phyloP scores from a whole-genome alignment of 2,329 filamentous ascomycete species.

The Macrophomina phaseolina region DNA sequence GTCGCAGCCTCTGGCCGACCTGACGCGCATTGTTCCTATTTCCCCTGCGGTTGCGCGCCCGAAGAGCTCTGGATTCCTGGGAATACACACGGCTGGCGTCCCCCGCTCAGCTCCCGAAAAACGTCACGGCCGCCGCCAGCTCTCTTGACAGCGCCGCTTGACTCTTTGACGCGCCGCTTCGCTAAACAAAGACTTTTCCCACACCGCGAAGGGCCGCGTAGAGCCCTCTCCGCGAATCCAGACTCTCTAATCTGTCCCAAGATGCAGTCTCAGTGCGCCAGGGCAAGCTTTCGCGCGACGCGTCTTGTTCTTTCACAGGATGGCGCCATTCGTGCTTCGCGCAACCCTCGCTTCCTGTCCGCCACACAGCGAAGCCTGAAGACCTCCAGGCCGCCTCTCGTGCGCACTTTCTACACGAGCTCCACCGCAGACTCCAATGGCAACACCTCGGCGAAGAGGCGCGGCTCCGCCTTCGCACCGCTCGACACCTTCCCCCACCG shows the following conservation, averaged over 20 bases:
- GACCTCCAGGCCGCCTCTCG: not conserved
- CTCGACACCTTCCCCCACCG: slow-evolving; percentile 76
- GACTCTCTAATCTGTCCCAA: not conserved
- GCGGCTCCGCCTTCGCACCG: slow-evolving; percentile 40
- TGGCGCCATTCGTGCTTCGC: slow-evolving; percentile 7
- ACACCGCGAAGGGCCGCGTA: slow-evolving; percentile 5
- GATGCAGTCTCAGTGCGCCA: slow-evolving; percentile 28
- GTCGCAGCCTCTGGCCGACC: not conserved
- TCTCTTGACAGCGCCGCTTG: not conserved
- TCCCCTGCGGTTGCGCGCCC: not conserved
- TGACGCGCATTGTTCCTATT: not conserved
- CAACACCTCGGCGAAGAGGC: slow-evolving; percentile 21
- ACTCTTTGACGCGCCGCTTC: not conserved
- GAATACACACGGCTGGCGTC: not conserved
- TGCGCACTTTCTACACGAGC: slow-evolving; percentile 32
- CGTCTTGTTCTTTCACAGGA: slow-evolving; percentile 20
- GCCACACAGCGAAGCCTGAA: not conserved
- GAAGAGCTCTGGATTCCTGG: not conserved
- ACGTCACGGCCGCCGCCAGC: slow-evolving; percentile 21
- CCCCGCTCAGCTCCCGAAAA: not conserved
- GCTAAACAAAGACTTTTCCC: not conserved
- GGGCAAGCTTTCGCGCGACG: slow-evolving; percentile 24
- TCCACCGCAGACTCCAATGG: slow-evolving; percentile 30
- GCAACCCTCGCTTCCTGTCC: slow-evolving; percentile 4
- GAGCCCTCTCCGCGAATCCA: not conserved